Percentiles rank a stretch among this genome's conserved stretches.
These are phyloP conservation scores for Skeletonema costatum DNA, from an alignment of 108 stramenopile species.

Conservation along the genomic window DNA sequence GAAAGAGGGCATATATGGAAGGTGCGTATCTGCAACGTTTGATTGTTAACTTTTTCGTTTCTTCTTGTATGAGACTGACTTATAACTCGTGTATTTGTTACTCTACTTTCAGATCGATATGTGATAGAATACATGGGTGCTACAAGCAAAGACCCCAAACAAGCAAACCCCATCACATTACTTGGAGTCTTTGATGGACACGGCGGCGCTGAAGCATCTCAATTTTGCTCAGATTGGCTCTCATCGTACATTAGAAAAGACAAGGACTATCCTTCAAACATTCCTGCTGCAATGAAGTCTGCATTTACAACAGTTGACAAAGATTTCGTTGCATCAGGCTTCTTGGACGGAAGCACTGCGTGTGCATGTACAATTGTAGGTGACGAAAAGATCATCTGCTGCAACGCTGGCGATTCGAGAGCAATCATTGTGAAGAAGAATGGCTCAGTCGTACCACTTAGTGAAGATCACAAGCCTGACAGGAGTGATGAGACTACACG, in stretches of 20 bases:
- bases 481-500: slow-evolving; percentile 85
- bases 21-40: slow-evolving; percentile 41
- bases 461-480: slow-evolving; percentile 95
- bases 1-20: slow-evolving; percentile 87
- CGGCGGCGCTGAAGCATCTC: slow-evolving; percentile 89
- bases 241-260: slow-evolving; percentile 71
- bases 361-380: slow-evolving; percentile 82
- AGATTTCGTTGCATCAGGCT: slow-evolving; percentile 81
- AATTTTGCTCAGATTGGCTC: slow-evolving; percentile 89
- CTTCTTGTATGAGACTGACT: neutral
- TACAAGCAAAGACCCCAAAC: slow-evolving; percentile 36
- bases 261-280: slow-evolving; percentile 71
- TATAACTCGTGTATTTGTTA: neutral
- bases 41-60: neutral
- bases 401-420: slow-evolving; percentile 96
- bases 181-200: slow-evolving; percentile 96
- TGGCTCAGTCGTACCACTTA: slow-evolving; percentile 81
- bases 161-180: slow-evolving; percentile 65
- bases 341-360: slow-evolving; percentile 84
- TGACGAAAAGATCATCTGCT: slow-evolving; percentile 79
- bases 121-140: slow-evolving; percentile 80
- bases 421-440: slow-evolving; percentile 88
- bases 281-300: slow-evolving; percentile 78
- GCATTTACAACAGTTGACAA: slow-evolving; percentile 69
- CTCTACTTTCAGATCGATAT: slow-evolving; percentile 51